Percentiles rank a stretch among this genome's conserved stretches.
These are phyloP conservation scores for Nannizzia gypsea DNA, from an alignment of 2,329 filamentous ascomycete species.

Conservation along the genomic window DNA sequence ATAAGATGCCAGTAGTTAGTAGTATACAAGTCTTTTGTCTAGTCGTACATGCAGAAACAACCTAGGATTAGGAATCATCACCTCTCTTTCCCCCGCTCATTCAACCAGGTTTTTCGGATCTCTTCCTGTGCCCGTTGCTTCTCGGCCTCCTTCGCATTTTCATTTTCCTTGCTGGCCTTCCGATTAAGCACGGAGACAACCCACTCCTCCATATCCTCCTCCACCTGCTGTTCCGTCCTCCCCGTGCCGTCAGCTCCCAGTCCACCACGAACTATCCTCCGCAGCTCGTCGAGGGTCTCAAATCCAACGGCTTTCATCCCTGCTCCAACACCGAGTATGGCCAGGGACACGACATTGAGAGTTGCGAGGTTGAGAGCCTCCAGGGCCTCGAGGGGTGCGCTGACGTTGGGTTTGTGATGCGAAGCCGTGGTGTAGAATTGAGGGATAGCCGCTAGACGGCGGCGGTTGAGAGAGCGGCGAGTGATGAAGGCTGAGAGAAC, in stretches of 20 bases:
- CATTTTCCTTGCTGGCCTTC: conserved; percentile 35
- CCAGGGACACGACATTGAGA: conserved; percentile 67
- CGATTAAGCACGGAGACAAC: conserved; percentile 37
- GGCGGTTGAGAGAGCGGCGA: conserved; percentile 55
- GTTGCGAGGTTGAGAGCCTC: conserved; percentile 80
- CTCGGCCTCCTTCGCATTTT: conserved; percentile 17
- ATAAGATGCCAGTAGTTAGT: not conserved
- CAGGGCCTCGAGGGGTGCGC: conserved; percentile 59
- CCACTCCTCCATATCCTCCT: conserved; percentile 45
- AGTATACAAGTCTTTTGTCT: not conserved
- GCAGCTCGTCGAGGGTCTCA: conserved; percentile 54
- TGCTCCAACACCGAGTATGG: conserved; percentile 62
- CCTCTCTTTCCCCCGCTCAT: conserved; percentile 14
- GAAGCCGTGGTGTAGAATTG: conserved; percentile 52
- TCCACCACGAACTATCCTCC: conserved; percentile 46
- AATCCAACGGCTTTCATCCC: conserved; percentile 68
- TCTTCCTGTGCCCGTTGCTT: conserved; percentile 22
- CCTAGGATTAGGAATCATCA: not conserved
- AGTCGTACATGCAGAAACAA: not conserved
- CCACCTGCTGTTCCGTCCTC: conserved; percentile 35
- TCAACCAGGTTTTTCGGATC: conserved; percentile 10
- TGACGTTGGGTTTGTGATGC: conserved; percentile 37
- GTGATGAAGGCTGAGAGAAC: conserved; percentile 59
- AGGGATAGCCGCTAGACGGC: conserved; percentile 51
- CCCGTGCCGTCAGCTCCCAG: conserved; percentile 50